Conservation (phyloP, 345 rosid genomes). For the Bruguiera sexangula region DNA sequence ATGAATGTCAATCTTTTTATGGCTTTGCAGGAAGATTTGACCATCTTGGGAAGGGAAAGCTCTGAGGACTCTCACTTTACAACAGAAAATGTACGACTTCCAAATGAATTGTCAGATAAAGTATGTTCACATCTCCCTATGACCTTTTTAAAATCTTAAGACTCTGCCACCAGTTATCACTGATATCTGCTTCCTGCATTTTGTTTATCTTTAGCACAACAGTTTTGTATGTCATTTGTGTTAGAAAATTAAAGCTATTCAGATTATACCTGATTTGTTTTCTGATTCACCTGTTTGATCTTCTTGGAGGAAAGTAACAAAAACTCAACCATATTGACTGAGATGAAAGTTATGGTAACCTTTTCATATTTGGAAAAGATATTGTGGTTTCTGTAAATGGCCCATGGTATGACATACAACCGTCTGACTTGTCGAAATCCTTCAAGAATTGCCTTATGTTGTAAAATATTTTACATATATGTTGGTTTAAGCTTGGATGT, state of each 20-base stretch:
- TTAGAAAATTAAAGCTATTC: background rate
- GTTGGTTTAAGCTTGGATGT: too few relatives aligned
- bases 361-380: too few relatives aligned
- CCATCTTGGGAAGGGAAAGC: constrained; percentile 21
- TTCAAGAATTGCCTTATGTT: too few relatives aligned
- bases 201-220: background rate
- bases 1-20: constrained; percentile 4
- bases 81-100: constrained; percentile 23
- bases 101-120: constrained; percentile 33
- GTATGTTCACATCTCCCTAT: constrained; percentile 20
- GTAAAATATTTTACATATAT: too few relatives aligned
- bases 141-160: background rate
- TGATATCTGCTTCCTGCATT: background rate
- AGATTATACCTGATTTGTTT: too few relatives aligned
- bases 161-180: background rate
- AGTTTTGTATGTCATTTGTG: background rate
- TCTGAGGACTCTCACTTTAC: constrained; percentile 22
- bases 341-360: too few relatives aligned
- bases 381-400: too few relatives aligned
- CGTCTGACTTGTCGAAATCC: too few relatives aligned
- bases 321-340: too few relatives aligned
- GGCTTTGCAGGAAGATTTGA: constrained; percentile 31
- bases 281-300: too few relatives aligned
- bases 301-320: too few relatives aligned
- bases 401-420: too few relatives aligned